Conservation (phyloP, 2,329 filamentous ascomycete genomes). For the Anisogramma anomala region DNA sequence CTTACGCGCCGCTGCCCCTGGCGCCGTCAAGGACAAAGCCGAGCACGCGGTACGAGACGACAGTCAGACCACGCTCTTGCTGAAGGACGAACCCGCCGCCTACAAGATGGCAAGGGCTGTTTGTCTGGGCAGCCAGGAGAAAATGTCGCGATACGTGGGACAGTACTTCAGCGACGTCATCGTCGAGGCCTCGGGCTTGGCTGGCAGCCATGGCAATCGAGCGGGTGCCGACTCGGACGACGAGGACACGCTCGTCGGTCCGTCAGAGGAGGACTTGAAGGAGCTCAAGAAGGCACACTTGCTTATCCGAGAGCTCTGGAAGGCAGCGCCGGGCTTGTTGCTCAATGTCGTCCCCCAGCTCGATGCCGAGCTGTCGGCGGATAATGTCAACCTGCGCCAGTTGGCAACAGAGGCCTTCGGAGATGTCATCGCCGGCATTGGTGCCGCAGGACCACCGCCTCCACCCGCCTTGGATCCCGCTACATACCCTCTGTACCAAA, state of each 20-base stretch:
- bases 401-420: constrained; percentile 90
- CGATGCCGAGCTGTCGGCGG: constrained; percentile 81
- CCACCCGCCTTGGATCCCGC: constrained; percentile 63
- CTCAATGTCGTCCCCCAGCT: constrained; percentile 90
- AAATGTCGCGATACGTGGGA: constrained; percentile 88
- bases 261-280: constrained; percentile 72
- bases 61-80: constrained; percentile 70
- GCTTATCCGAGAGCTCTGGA: constrained; percentile 85
- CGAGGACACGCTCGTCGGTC: constrained; percentile 46
- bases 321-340: constrained; percentile 75
- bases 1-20: constrained; percentile 68
- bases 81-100: constrained; percentile 79
- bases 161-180: constrained; percentile 98
- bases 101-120: constrained; percentile 96
- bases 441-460: constrained; percentile 74
- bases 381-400: constrained; percentile 74
- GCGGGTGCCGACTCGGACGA: constrained; percentile 52
- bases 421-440: constrained; percentile 88
- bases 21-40: constrained; percentile 47
- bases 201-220: constrained; percentile 44
- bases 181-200: constrained; percentile 64
- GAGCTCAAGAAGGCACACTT: constrained; percentile 84
- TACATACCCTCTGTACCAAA: constrained; percentile 66
- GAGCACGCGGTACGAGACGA: constrained; percentile 48
- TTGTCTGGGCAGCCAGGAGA: constrained; percentile 78